Conservation (phyloP, 306 rosid species). For the Hippophae gyantsensis region DNA sequence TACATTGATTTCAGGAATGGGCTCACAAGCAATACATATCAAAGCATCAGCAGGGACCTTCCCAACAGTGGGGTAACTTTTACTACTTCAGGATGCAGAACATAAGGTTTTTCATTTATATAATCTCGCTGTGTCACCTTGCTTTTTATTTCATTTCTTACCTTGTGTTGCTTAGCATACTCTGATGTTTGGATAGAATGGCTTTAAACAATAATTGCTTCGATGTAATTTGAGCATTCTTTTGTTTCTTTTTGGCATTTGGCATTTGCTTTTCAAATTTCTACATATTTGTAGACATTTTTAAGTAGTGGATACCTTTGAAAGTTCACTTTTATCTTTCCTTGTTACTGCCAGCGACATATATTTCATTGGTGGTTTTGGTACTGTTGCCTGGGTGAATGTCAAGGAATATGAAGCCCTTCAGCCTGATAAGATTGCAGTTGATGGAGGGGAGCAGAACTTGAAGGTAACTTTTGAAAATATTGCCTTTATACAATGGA, state of each 20-base stretch:
- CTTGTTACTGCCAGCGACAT: conserved; percentile 61
- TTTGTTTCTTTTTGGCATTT: too few species aligned
- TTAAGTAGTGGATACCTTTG: neutral
- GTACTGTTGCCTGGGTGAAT: conserved; percentile 99
- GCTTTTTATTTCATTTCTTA: too few species aligned
- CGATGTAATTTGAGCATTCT: too few species aligned
- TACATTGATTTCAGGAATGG: conserved; percentile 53
- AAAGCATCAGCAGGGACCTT: conserved; percentile 97
- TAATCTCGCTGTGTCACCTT: too few species aligned
- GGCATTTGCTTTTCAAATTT: too few species aligned
- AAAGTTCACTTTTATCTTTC: conserved; percentile 5
- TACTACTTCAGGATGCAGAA: conserved; percentile 94
- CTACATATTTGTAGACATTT: too few species aligned
- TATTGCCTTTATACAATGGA: neutral
- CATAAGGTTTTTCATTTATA: conserved; percentile 53
- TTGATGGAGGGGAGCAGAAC: conserved; percentile 88
- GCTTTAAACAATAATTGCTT: too few species aligned
- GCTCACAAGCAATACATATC: conserved; percentile 97
- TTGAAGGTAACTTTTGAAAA: conserved; percentile 49
- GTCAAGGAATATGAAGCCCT: conserved; percentile 87
- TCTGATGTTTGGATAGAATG: too few species aligned
- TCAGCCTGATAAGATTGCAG: conserved; percentile 97
- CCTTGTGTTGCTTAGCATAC: too few species aligned
- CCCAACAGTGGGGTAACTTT: conserved; percentile 99
- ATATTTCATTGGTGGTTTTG: conserved; percentile 98